Evolutionary conservation across 108 stramenopile species (phyloP).

Genomic region (Nitzschia palea): DNA sequence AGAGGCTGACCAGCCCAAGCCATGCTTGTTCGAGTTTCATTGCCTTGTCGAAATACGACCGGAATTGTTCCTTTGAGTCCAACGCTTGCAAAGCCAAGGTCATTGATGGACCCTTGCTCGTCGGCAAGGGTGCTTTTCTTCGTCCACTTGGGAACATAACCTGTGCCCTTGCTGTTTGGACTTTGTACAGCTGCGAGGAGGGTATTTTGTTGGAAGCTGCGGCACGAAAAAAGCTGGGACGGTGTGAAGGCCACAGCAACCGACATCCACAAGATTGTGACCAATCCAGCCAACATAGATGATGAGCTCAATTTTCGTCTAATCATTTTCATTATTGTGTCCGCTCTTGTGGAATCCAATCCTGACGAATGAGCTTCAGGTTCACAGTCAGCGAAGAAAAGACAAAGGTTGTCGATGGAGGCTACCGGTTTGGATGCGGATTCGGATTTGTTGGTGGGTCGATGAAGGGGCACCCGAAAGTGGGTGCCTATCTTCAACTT

Average conservation of each 20-base stretch:
- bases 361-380: too few species aligned
- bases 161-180: constrained; percentile 18
- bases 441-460: too few species aligned
- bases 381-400: too few species aligned
- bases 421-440: too few species aligned
- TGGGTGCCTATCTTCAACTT: too few species aligned
- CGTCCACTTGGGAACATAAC: constrained; percentile 82
- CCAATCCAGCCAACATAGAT: not conserved
- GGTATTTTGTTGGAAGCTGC: not conserved
- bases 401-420: too few species aligned
- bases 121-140: constrained; percentile 81
- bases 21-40: constrained; percentile 56
- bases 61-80: constrained; percentile 71
- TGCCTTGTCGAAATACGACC: constrained; percentile 82
- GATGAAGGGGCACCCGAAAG: too few species aligned
- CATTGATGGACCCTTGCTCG: constrained; percentile 26
- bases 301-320: not conserved
- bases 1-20: constrained; percentile 77
- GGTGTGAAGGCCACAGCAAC: not conserved
- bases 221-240: not conserved
- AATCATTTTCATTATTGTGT: too few species aligned
- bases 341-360: too few species aligned
- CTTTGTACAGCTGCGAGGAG: not conserved
- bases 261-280: not conserved
- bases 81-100: constrained; percentile 44